phyloP scores from a whole-genome alignment of 2,329 filamentous ascomycete genomes.

The Epichloe scottii region DNA sequence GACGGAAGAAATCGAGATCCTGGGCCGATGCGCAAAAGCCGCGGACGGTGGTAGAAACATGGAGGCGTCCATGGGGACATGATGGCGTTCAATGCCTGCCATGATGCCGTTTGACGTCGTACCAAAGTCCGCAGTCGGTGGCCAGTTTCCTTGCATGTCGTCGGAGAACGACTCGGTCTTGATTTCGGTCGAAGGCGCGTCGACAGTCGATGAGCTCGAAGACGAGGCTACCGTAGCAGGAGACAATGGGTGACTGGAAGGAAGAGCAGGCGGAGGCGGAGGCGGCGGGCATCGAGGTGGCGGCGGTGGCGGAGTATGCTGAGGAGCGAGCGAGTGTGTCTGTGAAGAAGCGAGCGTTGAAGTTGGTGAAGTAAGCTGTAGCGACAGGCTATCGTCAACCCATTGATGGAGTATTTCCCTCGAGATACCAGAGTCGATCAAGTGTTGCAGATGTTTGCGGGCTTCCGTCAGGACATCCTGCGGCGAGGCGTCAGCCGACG shows the following conservation, averaged over 20 bases:
- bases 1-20: slow-evolving; percentile 36
- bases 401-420: slow-evolving; percentile 30
- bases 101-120: slow-evolving; percentile 5
- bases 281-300: slow-evolving; percentile 19
- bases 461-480: slow-evolving; percentile 33
- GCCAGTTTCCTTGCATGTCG: slow-evolving; percentile 15
- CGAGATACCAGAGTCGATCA: slow-evolving; percentile 33
- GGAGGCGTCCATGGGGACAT: slow-evolving; percentile 10
- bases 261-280: slow-evolving; percentile 15
- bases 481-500: slow-evolving; percentile 22
- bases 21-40: slow-evolving; percentile 28
- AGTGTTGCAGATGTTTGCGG: slow-evolving; percentile 31
- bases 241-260: slow-evolving; percentile 10
- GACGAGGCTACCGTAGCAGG: slow-evolving; percentile 8
- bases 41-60: slow-evolving; percentile 24
- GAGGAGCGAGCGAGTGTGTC: slow-evolving; percentile 11
- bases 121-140: slow-evolving; percentile 6
- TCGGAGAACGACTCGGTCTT: slow-evolving; percentile 19
- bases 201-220: slow-evolving; percentile 8
- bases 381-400: slow-evolving; percentile 25
- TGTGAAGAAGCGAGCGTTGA: slow-evolving; percentile 9
- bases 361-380: slow-evolving; percentile 15
- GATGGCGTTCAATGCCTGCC: slow-evolving; percentile 3
- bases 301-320: slow-evolving; percentile 17
- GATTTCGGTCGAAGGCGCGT: slow-evolving; percentile 14